Evolutionary conservation across 345 rosid genomes (phyloP).

Genomic region (Mangifera indica): DNA sequence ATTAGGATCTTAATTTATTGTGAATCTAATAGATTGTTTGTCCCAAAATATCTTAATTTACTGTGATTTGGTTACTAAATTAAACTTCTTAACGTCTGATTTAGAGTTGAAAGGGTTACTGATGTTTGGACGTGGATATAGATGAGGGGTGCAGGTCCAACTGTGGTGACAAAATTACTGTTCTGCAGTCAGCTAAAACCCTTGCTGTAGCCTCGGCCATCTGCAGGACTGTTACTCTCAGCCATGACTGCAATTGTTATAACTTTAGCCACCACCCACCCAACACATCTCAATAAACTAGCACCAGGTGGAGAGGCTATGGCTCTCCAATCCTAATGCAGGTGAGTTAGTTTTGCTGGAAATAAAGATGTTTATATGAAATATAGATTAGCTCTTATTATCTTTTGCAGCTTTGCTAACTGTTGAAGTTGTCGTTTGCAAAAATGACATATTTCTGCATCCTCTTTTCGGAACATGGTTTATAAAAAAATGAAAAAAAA

Average conservation of each 20-base stretch:
- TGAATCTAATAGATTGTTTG: neutral
- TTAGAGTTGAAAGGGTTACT: constrained; percentile 23
- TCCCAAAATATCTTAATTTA: too few species aligned
- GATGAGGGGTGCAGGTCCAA: constrained; percentile 27
- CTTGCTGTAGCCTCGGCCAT: constrained; percentile 74
- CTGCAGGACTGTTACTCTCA: constrained; percentile 72
- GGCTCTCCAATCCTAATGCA: constrained; percentile 90
- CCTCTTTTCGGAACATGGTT: constrained; percentile 45
- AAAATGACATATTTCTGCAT: neutral
- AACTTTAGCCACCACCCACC: constrained; percentile 67
- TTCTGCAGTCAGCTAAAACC: constrained; percentile 57
- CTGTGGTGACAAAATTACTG: constrained; percentile 49
- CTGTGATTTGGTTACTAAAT: too few species aligned
- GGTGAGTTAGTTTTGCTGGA: constrained; percentile 35
- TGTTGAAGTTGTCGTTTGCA: neutral
- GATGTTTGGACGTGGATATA: constrained; percentile 31
- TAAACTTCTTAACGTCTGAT: constrained; percentile 8
- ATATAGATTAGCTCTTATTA: too few species aligned
- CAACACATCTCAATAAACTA: constrained; percentile 56
- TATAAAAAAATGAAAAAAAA: too few species aligned
- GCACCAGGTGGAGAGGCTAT: constrained; percentile 89
- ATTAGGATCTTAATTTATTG: neutral
- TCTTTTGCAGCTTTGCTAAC: neutral
- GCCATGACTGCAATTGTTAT: constrained; percentile 75
- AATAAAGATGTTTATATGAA: neutral